These are phyloP conservation scores for Helenozyma baotianmanensis DNA, from an alignment of 805 yeast genomes.

Conservation along the genomic window DNA sequence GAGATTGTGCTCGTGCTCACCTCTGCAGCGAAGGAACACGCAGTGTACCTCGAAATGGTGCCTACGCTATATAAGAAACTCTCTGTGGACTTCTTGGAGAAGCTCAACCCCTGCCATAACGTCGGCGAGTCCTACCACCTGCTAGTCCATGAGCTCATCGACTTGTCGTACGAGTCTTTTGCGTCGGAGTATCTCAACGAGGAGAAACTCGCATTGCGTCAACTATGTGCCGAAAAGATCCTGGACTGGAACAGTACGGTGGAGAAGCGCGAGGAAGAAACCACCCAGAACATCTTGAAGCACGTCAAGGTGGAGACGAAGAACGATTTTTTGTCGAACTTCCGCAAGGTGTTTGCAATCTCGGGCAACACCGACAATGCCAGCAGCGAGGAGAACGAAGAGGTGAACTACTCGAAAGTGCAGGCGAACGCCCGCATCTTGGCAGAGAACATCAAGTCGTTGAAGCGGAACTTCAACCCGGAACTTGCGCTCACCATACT, in stretches of 20 bases:
- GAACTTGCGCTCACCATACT: constrained; percentile 72
- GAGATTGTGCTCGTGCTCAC: constrained; percentile 28
- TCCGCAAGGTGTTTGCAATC: constrained; percentile 54
- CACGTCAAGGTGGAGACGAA: constrained; percentile 48
- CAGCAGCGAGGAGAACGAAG: not conserved
- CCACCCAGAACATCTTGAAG: constrained; percentile 44
- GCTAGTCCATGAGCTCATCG: constrained; percentile 34
- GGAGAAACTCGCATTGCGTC: constrained; percentile 27
- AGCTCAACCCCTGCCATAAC: constrained; percentile 28
- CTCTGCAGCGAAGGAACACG: constrained; percentile 22
- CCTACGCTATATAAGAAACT: constrained; percentile 37
- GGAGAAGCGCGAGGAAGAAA: constrained; percentile 43
- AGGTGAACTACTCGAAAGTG: constrained; percentile 50
- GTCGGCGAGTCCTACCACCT: constrained; percentile 32
- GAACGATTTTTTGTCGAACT: constrained; percentile 58
- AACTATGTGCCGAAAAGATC: constrained; percentile 21
- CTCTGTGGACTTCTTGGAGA: constrained; percentile 20
- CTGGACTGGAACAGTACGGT: constrained; percentile 32
- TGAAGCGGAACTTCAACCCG: constrained; percentile 72
- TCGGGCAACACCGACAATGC: constrained; percentile 5
- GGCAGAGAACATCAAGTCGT: constrained; percentile 66
- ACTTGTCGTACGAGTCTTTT: constrained; percentile 38
- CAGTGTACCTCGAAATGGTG: constrained; percentile 31
- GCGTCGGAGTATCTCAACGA: constrained; percentile 38
- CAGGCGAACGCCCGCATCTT: constrained; percentile 80